Base-by-base conservation (phyloP, 352 stramenopile genomes). In the Pythium chondricola region DNA sequence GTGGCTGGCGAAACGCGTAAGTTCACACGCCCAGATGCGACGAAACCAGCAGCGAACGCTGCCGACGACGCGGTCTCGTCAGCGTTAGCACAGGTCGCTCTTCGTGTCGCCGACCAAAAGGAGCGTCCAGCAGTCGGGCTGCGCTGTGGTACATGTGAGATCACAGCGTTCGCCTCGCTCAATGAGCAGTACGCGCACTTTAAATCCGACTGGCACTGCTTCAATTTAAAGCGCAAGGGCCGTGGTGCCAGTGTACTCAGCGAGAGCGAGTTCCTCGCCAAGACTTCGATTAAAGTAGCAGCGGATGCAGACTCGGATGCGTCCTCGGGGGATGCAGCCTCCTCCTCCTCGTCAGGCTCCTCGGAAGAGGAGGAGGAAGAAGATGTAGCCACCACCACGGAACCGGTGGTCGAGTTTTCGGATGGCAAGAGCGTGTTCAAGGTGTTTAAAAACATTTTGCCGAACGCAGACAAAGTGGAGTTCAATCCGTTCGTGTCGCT, bases 121-220 rank as follows among this genome's bases (percentile, higher is more conserved):
- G 55, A 63, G 39, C 63, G 56, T 33, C 59, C 71, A 48, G 61
- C 68, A 13, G 49, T 74, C 8, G 71, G 74, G 21, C 58, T 92
- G 33, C 81, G 79, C 43, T 94, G 83, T 24, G 73, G 79, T 20
- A 70, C 81, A 17, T 95, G 85, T 46, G 74, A 89, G 14, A 61
- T 89, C 17, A 25, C 65, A 8, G 24, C 58, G 18, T 96, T 96
- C 40, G 61, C 56, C 6, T 80, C 78, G 33, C 58, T 94, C 35
- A 64, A 92, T n/a, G 81, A 83, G 13, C 84, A 95, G 58, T 73
- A 93, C 54, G 56, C 61, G 44, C 85, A 96, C 47, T 95, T 92
- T 46, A 93, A 93, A 61, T 88, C 67, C 7, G 59, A 88, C 21
- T 81, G 65, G 44, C 85, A 96, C 57, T 82, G 81, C 38, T 55